Base-by-base conservation (phyloP, 257 asterid species). In the Rhazya stricta region DNA sequence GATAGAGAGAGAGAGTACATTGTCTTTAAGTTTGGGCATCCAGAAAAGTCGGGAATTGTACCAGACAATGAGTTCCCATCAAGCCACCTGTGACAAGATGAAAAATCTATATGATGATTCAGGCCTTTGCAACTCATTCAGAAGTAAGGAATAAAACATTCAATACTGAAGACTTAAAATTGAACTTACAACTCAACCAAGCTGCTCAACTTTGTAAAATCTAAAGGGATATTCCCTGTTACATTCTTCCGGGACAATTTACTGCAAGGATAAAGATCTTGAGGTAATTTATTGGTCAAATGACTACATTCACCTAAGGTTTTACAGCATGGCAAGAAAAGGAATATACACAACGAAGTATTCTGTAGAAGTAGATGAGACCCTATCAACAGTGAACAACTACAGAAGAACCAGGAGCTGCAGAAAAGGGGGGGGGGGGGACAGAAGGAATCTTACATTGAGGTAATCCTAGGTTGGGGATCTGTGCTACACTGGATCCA, bases 1-100 rank as follows among this genome's bases (percentile, higher is more conserved):
- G 27, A 11, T 27, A 68, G 45, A 60, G 77, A 75, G 42, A 61
- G 74, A 50, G 54, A 69, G 81, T 84, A 94, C 99, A 94, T 85
- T 78, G 25, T 90, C 83, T 75, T 88, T 84, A 94, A 84, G 89
- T 85, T 85, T 32, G 92, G 89, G 83, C 97, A 92, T 74, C 92
- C 97, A 51, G 95, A 86, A 87, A 94, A 89, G 83, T 94, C 99
- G 36, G 99, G 99, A 85, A 94, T 84, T 23, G 91, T 53, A 79
- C 99, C 99, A 65, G 86, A 89, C 72, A 94, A 79, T 34, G 97
- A 88, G 81, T 86, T 94, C 75, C 88, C 89, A 86, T 92, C 88
- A 69, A 94, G 97, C 97, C 96, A 92, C 81, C 99, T 94, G 97
- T 85, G 84, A 67, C 32, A 48, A 68, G 56, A 74, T 41, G 51